Conservation (phyloP, 2,329 filamentous ascomycete genomes). For the Pseudodiploospora longispora region DNA sequence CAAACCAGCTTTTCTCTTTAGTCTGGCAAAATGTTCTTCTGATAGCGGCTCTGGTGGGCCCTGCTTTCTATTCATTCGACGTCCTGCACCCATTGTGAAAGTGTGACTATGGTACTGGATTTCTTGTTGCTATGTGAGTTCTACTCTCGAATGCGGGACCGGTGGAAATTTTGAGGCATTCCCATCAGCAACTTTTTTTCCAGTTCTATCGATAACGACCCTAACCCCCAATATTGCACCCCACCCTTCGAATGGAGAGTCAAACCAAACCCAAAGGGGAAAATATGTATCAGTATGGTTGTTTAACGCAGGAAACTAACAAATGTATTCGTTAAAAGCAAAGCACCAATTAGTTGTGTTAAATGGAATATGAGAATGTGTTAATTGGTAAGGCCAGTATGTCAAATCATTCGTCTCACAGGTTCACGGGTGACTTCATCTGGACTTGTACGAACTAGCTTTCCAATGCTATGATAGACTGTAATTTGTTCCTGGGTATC, state of each 20-base stretch:
- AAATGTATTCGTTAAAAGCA: too few relatives aligned
- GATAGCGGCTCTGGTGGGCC: slow-evolving; percentile 76
- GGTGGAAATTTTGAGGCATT: slow-evolving; percentile 1
- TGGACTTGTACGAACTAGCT: too few relatives aligned
- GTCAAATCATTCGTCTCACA: too few relatives aligned
- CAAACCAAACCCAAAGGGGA: too few relatives aligned
- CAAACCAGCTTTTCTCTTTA: slow-evolving; percentile 77
- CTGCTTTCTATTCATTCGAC: slow-evolving; percentile 87
- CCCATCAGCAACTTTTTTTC: slow-evolving; percentile 10
- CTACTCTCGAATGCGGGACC: background rate
- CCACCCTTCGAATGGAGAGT: too few relatives aligned
- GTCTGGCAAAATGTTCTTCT: slow-evolving; percentile 66
- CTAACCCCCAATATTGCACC: background rate
- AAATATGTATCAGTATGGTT: too few relatives aligned
- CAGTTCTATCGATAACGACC: slow-evolving; percentile 9
- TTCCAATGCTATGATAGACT: too few relatives aligned
- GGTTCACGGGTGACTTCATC: too few relatives aligned
- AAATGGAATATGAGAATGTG: too few relatives aligned
- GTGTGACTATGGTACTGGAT: background rate
- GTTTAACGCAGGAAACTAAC: too few relatives aligned
- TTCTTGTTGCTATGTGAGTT: background rate
- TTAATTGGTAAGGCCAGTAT: too few relatives aligned
- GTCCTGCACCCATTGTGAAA: slow-evolving; percentile 72
- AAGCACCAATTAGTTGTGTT: too few relatives aligned
- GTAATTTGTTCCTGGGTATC: slow-evolving; percentile 17